Evolutionary conservation across 1,139 yeast genomes (phyloP).

Genomic region (Hansenula lynferdii): DNA sequence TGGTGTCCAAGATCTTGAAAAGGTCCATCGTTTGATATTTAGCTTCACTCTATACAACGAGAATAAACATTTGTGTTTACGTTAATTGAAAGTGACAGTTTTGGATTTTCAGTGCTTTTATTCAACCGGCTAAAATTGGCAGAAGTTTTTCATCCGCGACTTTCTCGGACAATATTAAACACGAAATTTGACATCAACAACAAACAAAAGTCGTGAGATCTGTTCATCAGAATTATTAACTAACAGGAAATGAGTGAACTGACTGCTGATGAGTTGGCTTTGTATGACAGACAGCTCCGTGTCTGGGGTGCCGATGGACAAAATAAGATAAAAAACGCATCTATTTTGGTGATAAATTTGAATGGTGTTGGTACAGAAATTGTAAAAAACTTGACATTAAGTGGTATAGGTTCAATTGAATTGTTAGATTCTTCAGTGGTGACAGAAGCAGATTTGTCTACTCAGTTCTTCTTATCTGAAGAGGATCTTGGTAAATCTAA

Average conservation of each 20-base stretch:
- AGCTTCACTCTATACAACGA: background rate
- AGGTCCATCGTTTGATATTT: slow-evolving; percentile 53
- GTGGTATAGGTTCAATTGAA: slow-evolving; percentile 80
- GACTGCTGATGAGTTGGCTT: slow-evolving; percentile 72
- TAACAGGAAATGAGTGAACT: slow-evolving; percentile 19
- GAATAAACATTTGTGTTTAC: too few species aligned
- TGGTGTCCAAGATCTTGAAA: slow-evolving; percentile 69
- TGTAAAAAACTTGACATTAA: slow-evolving; percentile 79
- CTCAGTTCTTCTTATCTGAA: slow-evolving; percentile 73
- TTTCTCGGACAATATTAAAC: too few species aligned
- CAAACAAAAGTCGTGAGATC: too few species aligned
- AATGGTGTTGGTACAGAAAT: slow-evolving; percentile 77
- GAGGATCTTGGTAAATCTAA: slow-evolving; percentile 51
- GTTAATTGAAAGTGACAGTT: too few species aligned
- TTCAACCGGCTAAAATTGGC: background rate
- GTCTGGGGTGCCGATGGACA: slow-evolving; percentile 98
- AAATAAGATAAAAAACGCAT: slow-evolving; percentile 68
- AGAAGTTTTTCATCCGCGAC: background rate
- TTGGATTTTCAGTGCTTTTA: background rate
- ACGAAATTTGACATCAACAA: too few species aligned
- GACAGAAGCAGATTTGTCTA: slow-evolving; percentile 59
- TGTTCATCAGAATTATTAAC: too few species aligned
- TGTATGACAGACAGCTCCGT: slow-evolving; percentile 92
- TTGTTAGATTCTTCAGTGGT: slow-evolving; percentile 58
- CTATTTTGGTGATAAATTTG: slow-evolving; percentile 59